Conservation (phyloP, 495 filamentous ascomycete species). For the Cladorrhinum samala region DNA sequence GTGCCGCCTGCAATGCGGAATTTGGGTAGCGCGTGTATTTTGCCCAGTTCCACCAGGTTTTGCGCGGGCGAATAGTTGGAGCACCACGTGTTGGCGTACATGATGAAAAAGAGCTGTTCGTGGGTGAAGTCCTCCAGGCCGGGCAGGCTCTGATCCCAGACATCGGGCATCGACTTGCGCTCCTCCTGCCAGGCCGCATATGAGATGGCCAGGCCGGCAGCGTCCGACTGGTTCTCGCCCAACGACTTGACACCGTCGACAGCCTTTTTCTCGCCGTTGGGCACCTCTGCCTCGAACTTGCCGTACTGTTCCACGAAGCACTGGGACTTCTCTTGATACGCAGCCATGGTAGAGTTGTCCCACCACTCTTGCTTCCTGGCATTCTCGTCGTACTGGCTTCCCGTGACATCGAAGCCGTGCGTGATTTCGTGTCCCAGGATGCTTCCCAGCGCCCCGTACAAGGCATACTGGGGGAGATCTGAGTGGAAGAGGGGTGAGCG, state of each 20-base stretch:
- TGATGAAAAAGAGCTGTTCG: slow-evolving; percentile 69
- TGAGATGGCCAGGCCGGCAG: slow-evolving; percentile 59
- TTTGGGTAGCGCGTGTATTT: slow-evolving; percentile 59
- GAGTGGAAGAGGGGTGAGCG: slow-evolving; percentile 62
- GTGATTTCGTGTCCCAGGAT: slow-evolving; percentile 53
- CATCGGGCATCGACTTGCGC: slow-evolving; percentile 33
- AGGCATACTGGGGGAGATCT: slow-evolving; percentile 56
- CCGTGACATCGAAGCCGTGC: slow-evolving; percentile 67
- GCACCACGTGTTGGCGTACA: slow-evolving; percentile 64
- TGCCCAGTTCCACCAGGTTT: slow-evolving; percentile 52
- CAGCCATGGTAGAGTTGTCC: slow-evolving; percentile 50
- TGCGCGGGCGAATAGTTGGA: slow-evolving; percentile 53
- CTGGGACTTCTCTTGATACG: slow-evolving; percentile 56
- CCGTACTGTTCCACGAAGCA: slow-evolving; percentile 69
- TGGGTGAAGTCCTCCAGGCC: slow-evolving; percentile 60
- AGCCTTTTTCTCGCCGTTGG: slow-evolving; percentile 54
- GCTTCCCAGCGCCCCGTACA: slow-evolving; percentile 57
- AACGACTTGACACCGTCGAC: slow-evolving; percentile 58
- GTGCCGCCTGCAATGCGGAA: slow-evolving; percentile 58
- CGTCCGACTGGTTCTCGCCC: slow-evolving; percentile 73
- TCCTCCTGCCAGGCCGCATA: slow-evolving; percentile 54
- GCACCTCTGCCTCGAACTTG: slow-evolving; percentile 53
- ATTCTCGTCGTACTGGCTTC: slow-evolving; percentile 60
- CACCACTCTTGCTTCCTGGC: slow-evolving; percentile 68
- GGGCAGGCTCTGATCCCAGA: slow-evolving; percentile 49